Percentiles rank a stretch among this genome's conserved stretches.
Conservation (phyloP, 805 yeast species). For the Saccharomycopsis amapae region DNA sequence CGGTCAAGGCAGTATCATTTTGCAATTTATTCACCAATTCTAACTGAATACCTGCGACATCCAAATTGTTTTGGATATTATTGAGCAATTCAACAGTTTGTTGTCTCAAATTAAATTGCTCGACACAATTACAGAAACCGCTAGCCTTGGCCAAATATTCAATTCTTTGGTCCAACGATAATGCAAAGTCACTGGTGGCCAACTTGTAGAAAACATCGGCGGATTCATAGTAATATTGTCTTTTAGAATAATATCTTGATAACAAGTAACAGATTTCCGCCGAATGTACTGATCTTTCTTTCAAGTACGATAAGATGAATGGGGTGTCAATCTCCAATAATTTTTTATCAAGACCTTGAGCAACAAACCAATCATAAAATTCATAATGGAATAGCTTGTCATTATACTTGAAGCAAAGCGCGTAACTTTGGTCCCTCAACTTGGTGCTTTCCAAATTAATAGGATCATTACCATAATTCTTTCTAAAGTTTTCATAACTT, state of each 20-base stretch:
- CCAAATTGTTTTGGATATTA: constrained; percentile 70
- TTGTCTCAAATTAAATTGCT: constrained; percentile 71
- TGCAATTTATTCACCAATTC: constrained; percentile 38
- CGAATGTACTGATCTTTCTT: constrained; percentile 55
- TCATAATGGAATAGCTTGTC: constrained; percentile 89
- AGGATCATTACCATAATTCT: constrained; percentile 24
- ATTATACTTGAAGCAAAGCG: constrained; percentile 59
- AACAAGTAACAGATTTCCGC: constrained; percentile 72
- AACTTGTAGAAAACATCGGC: constrained; percentile 71
- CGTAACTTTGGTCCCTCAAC: constrained; percentile 65
- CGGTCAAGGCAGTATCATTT: constrained; percentile 46
- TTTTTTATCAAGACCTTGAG: constrained; percentile 68
- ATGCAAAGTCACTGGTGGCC: constrained; percentile 64
- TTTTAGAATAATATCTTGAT: constrained; percentile 84
- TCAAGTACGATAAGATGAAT: constrained; percentile 68
- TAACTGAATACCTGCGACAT: constrained; percentile 79
- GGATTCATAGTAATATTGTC: constrained; percentile 73
- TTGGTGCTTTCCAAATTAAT: constrained; percentile 40
- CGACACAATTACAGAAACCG: constrained; percentile 82
- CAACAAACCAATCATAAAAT: constrained; percentile 86
- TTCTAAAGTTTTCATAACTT: constrained; percentile 28
- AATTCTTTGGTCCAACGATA: constrained; percentile 65
- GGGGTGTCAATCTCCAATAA: constrained; percentile 77
- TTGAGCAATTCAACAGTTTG: constrained; percentile 64
- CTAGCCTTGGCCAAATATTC: constrained; percentile 87